phyloP scores from a whole-genome alignment of 306 rosid species.

The Cucurbita maxima region DNA sequence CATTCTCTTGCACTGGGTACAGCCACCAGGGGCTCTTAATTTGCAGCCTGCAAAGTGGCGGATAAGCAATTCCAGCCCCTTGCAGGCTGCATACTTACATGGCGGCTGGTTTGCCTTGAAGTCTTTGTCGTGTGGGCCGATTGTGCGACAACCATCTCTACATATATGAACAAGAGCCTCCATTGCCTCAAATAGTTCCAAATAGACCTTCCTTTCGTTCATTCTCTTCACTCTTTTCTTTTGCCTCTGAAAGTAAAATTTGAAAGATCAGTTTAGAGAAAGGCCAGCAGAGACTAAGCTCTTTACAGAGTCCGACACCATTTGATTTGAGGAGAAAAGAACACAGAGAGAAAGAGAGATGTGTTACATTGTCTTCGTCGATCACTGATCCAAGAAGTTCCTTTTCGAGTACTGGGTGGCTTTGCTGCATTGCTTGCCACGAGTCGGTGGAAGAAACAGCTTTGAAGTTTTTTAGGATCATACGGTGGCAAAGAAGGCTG shows the following conservation, averaged over 20 bases:
- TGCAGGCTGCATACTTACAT: constrained; percentile 62
- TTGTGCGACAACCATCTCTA: constrained; percentile 82
- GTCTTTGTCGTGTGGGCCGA: constrained; percentile 76
- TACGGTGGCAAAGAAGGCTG: constrained; percentile 61
- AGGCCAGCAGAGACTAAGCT: neutral
- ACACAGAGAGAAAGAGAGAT: neutral
- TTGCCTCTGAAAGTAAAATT: constrained; percentile 30
- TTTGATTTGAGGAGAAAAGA: neutral
- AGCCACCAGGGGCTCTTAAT: constrained; percentile 74
- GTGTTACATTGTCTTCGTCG: constrained; percentile 48
- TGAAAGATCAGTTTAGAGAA: neutral
- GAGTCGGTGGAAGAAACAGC: constrained; percentile 47
- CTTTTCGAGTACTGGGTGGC: constrained; percentile 63
- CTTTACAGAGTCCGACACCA: neutral
- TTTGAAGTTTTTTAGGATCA: constrained; percentile 39
- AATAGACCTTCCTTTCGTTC: constrained; percentile 48
- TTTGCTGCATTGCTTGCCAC: constrained; percentile 61
- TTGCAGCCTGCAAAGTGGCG: constrained; percentile 92
- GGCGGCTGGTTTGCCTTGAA: constrained; percentile 51
- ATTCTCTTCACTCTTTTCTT: constrained; percentile 39
- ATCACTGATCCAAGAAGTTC: constrained; percentile 32
- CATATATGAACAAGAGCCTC: constrained; percentile 95
- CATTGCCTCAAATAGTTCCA: constrained; percentile 78
- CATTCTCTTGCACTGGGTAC: constrained; percentile 82
- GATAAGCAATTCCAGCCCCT: constrained; percentile 71